Percentiles rank a stretch among this genome's conserved stretches.
These are phyloP conservation scores for Neohortaea acidophila DNA, from an alignment of 495 filamentous ascomycete genomes.

Conservation along the genomic window DNA sequence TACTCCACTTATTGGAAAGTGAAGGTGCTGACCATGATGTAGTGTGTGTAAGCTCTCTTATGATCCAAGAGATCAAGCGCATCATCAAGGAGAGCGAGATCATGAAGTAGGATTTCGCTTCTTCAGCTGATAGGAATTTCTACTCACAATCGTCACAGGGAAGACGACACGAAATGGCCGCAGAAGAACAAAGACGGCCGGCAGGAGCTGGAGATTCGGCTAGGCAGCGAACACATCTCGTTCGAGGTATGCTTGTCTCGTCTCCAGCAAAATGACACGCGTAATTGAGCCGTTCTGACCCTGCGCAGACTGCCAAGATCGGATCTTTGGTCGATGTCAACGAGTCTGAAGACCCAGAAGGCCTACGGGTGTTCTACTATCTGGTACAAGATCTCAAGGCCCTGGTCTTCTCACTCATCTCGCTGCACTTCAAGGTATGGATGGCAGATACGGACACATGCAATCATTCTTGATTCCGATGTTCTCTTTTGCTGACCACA, in stretches of 20 bases:
- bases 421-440: slow-evolving; percentile 89
- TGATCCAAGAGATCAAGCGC: slow-evolving; percentile 87
- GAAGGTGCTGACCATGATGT: slow-evolving; percentile 2
- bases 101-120: slow-evolving; percentile 54
- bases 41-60: slow-evolving; percentile 95
- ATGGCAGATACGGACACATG: too few species aligned
- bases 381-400: slow-evolving; percentile 96
- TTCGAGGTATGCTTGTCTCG: slow-evolving; percentile 58
- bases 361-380: slow-evolving; percentile 98
- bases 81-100: slow-evolving; percentile 98
- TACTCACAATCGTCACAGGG: slow-evolving; percentile 37
- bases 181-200: slow-evolving; percentile 98
- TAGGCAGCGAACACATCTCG: slow-evolving; percentile 93
- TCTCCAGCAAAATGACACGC: too few species aligned
- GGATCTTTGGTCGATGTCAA: slow-evolving; percentile 93
- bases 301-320: slow-evolving; percentile 96
- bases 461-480: neutral
- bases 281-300: too few species aligned
- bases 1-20: slow-evolving; percentile 10
- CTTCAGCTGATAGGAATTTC: neutral
- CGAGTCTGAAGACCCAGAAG: slow-evolving; percentile 90
- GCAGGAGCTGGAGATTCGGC: slow-evolving; percentile 87
- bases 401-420: slow-evolving; percentile 88
- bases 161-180: slow-evolving; percentile 98
- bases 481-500: neutral